A percentile compares a stretch with the other conserved stretches of the same genome.
Evolutionary conservation across 2,329 filamentous ascomycete species (phyloP).

Genomic region (Gremmenia infestans): DNA sequence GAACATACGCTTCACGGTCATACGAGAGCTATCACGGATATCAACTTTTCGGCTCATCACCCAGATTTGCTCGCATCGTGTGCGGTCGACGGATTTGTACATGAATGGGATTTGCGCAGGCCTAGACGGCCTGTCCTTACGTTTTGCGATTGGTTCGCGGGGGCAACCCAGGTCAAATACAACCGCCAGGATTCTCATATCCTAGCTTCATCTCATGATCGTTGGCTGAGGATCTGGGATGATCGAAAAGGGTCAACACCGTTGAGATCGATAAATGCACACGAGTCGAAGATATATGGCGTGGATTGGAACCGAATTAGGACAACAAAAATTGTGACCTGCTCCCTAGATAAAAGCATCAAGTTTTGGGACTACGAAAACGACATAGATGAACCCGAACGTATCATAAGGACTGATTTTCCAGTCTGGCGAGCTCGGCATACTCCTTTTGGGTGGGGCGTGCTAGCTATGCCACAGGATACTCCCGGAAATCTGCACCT

Average conservation of each 20-base stretch:
- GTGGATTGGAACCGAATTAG: slow-evolving; percentile 87
- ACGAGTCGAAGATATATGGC: slow-evolving; percentile 91
- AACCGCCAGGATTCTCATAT: slow-evolving; percentile 84
- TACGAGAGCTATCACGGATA: slow-evolving; percentile 86
- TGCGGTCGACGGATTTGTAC: slow-evolving; percentile 87
- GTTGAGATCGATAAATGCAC: slow-evolving; percentile 78
- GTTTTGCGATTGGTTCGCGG: slow-evolving; percentile 90
- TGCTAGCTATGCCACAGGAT: slow-evolving; percentile 88
- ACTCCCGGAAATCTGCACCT: slow-evolving; percentile 80
- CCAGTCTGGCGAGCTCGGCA: slow-evolving; percentile 89
- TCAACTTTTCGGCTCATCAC: slow-evolving; percentile 93
- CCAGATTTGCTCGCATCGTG: slow-evolving; percentile 86
- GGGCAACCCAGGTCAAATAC: slow-evolving; percentile 93
- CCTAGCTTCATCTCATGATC: slow-evolving; percentile 85
- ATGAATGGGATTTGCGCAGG: slow-evolving; percentile 82
- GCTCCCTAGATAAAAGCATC: slow-evolving; percentile 85
- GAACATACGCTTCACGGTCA: slow-evolving; percentile 85
- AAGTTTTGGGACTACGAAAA: slow-evolving; percentile 83
- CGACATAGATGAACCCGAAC: slow-evolving; percentile 61
- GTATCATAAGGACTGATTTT: slow-evolving; percentile 75
- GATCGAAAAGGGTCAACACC: slow-evolving; percentile 73
- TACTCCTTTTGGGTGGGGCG: slow-evolving; percentile 80
- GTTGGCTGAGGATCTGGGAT: slow-evolving; percentile 86
- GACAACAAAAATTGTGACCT: slow-evolving; percentile 71
- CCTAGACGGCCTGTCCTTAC: slow-evolving; percentile 69